phyloP scores from a whole-genome alignment of 1,284 basidiomycete genomes.

The Microbotryomycetes sp. region DNA sequence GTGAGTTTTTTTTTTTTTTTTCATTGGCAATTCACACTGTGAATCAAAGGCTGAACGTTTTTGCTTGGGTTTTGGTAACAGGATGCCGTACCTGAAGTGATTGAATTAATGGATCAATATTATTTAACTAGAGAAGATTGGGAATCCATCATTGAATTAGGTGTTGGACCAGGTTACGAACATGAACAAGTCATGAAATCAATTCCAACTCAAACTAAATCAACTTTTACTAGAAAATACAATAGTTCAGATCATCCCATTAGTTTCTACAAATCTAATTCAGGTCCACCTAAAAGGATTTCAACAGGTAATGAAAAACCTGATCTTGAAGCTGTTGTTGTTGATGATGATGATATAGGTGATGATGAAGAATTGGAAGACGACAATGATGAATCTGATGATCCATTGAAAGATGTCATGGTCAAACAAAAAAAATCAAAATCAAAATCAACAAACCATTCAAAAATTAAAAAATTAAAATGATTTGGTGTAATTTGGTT shows the following conservation, averaged over 20 bases:
- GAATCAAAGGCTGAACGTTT: background rate
- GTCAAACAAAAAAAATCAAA: constrained; percentile 36
- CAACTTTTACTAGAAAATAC: constrained; percentile 83
- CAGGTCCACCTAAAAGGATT: constrained; percentile 73
- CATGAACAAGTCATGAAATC: constrained; percentile 66
- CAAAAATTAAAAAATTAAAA: too few species aligned
- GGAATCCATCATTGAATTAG: constrained; percentile 90
- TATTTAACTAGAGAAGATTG: constrained; percentile 90
- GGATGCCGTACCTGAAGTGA: constrained; percentile 73
- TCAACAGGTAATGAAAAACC: constrained; percentile 60
- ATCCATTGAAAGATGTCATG: constrained; percentile 34
- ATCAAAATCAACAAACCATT: constrained; percentile 4
- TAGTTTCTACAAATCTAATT: constrained; percentile 77
- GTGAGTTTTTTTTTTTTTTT: constrained; percentile 43
- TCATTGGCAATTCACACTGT: background rate
- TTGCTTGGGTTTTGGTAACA: too few species aligned
- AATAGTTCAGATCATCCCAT: constrained; percentile 81
- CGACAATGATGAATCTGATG: constrained; percentile 13
- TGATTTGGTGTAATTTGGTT: too few species aligned
- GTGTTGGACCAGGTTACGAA: constrained; percentile 71
- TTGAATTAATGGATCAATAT: constrained; percentile 87
- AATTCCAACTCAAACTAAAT: constrained; percentile 73
- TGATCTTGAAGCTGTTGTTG: constrained; percentile 81
- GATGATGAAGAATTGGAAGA: constrained; percentile 19
- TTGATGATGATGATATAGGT: constrained; percentile 38